These are phyloP conservation scores for Phanerochaete carnosa DNA, from an alignment of 768 basidiomycete species.

Conservation along the genomic window DNA sequence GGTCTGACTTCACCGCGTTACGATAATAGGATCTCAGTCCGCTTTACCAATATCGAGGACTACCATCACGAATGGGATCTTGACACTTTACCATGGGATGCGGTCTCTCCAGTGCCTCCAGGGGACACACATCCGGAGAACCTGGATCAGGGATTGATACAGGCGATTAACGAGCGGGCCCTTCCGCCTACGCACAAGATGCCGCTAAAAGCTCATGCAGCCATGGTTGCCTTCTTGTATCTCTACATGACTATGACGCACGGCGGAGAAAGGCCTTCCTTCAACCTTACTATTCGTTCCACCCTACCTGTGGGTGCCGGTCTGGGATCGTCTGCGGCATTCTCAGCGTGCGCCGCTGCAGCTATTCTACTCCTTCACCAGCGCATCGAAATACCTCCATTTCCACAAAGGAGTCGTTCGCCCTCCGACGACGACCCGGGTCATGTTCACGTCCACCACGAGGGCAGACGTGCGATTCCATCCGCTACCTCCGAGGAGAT, in stretches of 20 bases:
- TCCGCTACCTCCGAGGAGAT: slow-evolving; percentile 68
- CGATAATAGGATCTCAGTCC: slow-evolving; percentile 70
- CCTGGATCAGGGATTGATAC: slow-evolving; percentile 72
- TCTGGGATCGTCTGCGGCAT: slow-evolving; percentile 95
- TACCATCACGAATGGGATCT: slow-evolving; percentile 83
- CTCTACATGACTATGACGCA: slow-evolving; percentile 81
- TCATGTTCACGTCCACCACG: slow-evolving; percentile 61
- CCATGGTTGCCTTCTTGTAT: slow-evolving; percentile 82
- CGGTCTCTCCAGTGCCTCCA: slow-evolving; percentile 49
- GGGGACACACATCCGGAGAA: slow-evolving; percentile 56
- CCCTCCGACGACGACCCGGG: slow-evolving; percentile 34
- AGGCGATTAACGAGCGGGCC: slow-evolving; percentile 55
- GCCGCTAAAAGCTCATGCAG: slow-evolving; percentile 37
- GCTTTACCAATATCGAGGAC: slow-evolving; percentile 74
- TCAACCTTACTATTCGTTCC: slow-evolving; percentile 80
- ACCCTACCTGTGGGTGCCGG: slow-evolving; percentile 94
- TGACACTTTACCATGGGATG: slow-evolving; percentile 74
- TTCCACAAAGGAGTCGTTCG: slow-evolving; percentile 41
- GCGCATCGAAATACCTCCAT: slow-evolving; percentile 58
- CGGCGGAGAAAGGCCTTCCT: slow-evolving; percentile 54
- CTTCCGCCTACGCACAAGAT: slow-evolving; percentile 33
- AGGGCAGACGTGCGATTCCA: slow-evolving; percentile 64
- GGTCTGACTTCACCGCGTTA: slow-evolving; percentile 73
- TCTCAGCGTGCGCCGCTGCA: slow-evolving; percentile 83
- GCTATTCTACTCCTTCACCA: slow-evolving; percentile 73